These are phyloP conservation scores for Botrytis elliptica DNA, from an alignment of 2,329 filamentous ascomycete species.

Conservation along the genomic window DNA sequence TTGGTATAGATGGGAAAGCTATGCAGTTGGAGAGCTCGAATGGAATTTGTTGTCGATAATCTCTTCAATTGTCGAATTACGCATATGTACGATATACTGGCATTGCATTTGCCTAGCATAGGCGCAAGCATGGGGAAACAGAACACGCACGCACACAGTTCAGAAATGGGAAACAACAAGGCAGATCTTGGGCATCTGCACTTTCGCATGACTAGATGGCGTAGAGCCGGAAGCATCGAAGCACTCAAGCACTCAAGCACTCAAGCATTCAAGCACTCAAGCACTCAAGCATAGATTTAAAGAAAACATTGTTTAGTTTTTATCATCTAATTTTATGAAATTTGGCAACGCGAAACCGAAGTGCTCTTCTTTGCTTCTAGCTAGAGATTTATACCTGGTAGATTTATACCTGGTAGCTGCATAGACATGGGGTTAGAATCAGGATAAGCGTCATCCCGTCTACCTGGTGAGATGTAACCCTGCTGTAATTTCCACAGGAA, in stretches of 20 bases:
- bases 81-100: neutral
- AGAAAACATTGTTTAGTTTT: neutral
- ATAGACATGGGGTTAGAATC: neutral
- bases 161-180: neutral
- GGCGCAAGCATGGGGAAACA: constrained; percentile 3
- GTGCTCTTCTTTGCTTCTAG: neutral
- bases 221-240: neutral
- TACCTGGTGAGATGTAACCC: neutral
- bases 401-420: neutral
- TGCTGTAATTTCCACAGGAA: neutral
- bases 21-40: neutral
- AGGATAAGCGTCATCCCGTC: neutral
- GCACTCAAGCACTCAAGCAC: neutral
- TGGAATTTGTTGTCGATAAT: neutral
- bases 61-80: neutral
- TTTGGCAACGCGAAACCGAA: neutral
- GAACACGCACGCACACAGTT: neutral
- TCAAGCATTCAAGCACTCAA: neutral
- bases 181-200: neutral
- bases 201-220: neutral
- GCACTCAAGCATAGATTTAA: neutral
- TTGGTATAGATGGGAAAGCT: neutral
- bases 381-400: neutral
- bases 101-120: constrained; percentile 1
- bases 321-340: neutral